Conservation (phyloP, 306 rosid genomes). For the Acacia melanoxylon region DNA sequence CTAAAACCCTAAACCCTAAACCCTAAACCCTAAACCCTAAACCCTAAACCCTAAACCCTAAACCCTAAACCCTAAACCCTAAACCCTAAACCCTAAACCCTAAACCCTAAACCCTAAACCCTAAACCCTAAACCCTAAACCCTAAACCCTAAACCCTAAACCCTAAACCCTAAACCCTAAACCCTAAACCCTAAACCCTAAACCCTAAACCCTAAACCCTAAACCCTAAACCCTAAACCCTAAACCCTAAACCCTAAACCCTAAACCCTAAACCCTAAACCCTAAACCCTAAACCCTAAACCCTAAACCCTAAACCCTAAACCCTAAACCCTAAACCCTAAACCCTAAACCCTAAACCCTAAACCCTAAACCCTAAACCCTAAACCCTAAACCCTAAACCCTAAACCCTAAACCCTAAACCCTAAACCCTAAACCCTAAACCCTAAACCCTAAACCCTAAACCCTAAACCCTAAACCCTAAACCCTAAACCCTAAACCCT, state of each 20-base stretch:
- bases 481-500: background rate
- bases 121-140: no score
- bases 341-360: background rate
- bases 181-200: background rate
- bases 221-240: background rate
- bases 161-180: background rate
- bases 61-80: no score
- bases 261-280: slow-evolving; percentile 2
- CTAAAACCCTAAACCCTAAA: no score
- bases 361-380: background rate
- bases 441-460: background rate
- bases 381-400: background rate
- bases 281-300: slow-evolving; percentile 2
- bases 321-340: background rate
- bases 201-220: no score
- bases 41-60: no score
- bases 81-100: no score
- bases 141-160: no score
- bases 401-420: background rate
- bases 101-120: no score
- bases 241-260: background rate
- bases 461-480: background rate
- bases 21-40: no score
- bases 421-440: background rate
- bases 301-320: background rate